phyloP scores from a whole-genome alignment of 2,329 filamentous ascomycete genomes.

The Colletotrichum orchidophilum region DNA sequence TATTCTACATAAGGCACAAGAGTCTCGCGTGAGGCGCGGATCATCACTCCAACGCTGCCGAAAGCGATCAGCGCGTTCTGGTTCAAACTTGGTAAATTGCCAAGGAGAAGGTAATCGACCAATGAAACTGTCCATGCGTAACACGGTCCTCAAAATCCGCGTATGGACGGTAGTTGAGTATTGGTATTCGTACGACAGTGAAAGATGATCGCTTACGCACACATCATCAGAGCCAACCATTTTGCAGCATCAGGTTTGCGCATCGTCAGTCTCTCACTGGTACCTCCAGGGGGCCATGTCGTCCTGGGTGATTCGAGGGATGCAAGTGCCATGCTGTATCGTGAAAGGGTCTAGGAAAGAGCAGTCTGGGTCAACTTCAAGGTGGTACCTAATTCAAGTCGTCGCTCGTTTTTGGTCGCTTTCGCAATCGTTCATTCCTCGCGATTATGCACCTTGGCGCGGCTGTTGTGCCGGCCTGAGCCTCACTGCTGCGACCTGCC shows the following conservation, averaged over 20 bases:
- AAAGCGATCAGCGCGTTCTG: not conserved
- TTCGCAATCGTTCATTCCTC: not conserved
- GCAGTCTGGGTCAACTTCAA: not conserved
- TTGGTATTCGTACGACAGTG: not conserved
- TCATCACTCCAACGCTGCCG: not conserved
- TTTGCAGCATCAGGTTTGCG: not conserved
- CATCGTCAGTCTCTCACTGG: slow-evolving; percentile 5
- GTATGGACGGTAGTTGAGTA: slow-evolving; percentile 1
- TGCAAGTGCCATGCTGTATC: not conserved
- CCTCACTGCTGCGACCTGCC: slow-evolving; percentile 22
- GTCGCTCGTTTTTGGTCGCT: not conserved
- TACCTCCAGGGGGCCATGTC: not conserved
- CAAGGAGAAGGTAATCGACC: not conserved
- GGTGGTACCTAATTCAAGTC: not conserved
- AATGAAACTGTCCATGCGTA: slow-evolving; percentile 4
- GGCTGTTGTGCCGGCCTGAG: slow-evolving; percentile 17
- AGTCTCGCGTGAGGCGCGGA: not conserved
- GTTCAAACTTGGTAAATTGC: slow-evolving; percentile 1
- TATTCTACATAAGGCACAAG: not conserved
- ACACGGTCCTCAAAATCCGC: slow-evolving; percentile 7
- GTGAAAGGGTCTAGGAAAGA: not conserved
- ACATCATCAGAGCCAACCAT: not conserved
- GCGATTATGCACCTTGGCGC: slow-evolving; percentile 19
- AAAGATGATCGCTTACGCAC: slow-evolving; percentile 6
- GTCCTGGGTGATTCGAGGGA: not conserved